Conservation (phyloP, 108 stramenopile species). For the Fragilaria radians region DNA sequence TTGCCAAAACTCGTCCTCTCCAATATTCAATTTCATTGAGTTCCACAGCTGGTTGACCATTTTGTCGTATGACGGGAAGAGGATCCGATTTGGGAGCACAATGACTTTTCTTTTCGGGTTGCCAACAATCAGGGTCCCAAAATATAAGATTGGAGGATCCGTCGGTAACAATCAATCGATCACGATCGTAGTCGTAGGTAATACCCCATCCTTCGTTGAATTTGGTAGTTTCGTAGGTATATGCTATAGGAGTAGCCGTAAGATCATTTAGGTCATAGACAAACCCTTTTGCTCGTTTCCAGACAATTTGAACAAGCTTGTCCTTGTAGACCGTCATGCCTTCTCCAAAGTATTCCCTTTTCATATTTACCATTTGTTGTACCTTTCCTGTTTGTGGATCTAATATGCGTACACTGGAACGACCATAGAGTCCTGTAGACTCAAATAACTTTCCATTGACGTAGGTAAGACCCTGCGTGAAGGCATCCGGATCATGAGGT, state of each 20-base stretch:
- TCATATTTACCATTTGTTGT: slow-evolving; percentile 34
- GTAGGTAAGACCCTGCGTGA: slow-evolving; percentile 83
- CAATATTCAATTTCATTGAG: slow-evolving; percentile 83
- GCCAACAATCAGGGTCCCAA: slow-evolving; percentile 58
- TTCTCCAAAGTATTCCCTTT: slow-evolving; percentile 62
- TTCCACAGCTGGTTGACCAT: slow-evolving; percentile 33
- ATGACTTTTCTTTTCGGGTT: not conserved
- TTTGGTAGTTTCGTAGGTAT: slow-evolving; percentile 47
- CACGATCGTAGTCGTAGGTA: slow-evolving; percentile 48
- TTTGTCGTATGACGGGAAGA: slow-evolving; percentile 37
- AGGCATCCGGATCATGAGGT: slow-evolving; percentile 47
- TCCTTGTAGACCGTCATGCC: slow-evolving; percentile 56
- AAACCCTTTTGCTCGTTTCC: slow-evolving; percentile 60
- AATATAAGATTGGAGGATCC: slow-evolving; percentile 62
- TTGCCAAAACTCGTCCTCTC: slow-evolving; percentile 71
- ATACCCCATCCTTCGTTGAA: slow-evolving; percentile 79
- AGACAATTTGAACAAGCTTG: slow-evolving; percentile 63
- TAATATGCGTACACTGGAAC: slow-evolving; percentile 55
- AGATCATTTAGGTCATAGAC: slow-evolving; percentile 64
- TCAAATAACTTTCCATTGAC: slow-evolving; percentile 58
- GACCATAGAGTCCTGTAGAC: slow-evolving; percentile 58
- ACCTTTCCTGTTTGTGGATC: slow-evolving; percentile 56
- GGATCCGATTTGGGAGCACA: slow-evolving; percentile 5
- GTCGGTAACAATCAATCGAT: slow-evolving; percentile 75
- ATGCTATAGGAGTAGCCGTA: slow-evolving; percentile 24